Percentiles rank a stretch among this genome's conserved stretches.
Evolutionary conservation across 305 asterid species (phyloP).

Genomic region (Solanum hybrid): DNA sequence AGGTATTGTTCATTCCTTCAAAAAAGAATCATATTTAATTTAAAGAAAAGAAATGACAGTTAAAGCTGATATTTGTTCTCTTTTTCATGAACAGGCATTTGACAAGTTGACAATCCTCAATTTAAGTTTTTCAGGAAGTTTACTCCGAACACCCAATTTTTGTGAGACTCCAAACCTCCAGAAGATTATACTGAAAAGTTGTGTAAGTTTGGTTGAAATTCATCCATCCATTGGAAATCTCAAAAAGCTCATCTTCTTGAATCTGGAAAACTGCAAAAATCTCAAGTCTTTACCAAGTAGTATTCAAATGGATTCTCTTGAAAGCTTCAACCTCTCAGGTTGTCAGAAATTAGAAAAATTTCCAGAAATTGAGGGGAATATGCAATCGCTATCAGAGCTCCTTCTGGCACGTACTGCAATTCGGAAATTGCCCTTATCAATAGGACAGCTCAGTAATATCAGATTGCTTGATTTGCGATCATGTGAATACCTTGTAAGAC

Average conservation of each 20-base stretch:
- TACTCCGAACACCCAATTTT: not conserved
- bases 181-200: not conserved
- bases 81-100: not conserved
- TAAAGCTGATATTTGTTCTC: not conserved
- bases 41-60: not conserved
- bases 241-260: not conserved
- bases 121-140: slow-evolving; percentile 8
- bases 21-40: not conserved
- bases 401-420: not conserved
- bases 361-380: not conserved
- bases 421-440: not conserved
- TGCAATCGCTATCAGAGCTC: not conserved
- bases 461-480: not conserved
- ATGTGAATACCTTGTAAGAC: not conserved
- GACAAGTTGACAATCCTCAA: slow-evolving; percentile 8
- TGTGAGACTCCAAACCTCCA: not conserved
- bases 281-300: not conserved
- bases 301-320: not conserved
- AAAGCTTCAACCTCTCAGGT: not conserved
- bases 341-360: not conserved
- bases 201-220: too few species aligned
- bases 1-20: not conserved
- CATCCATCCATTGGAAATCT: not conserved
- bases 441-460: not conserved
- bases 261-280: not conserved